phyloP scores from a whole-genome alignment of 345 rosid genomes.

The Rhodamnia rubescens region DNA sequence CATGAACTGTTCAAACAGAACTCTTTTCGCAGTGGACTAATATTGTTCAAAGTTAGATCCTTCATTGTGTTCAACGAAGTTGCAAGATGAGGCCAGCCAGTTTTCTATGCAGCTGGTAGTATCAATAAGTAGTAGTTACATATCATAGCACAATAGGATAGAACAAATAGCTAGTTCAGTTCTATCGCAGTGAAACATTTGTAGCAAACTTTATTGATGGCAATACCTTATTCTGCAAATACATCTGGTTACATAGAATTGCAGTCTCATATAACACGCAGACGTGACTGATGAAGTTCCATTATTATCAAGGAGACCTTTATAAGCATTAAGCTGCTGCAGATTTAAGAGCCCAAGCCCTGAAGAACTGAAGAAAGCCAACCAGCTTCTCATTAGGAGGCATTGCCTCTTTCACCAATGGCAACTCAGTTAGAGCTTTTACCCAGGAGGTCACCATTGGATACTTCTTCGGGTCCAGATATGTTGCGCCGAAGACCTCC shows the following conservation, averaged over 20 bases:
- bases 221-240: not conserved
- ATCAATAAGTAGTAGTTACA: not conserved
- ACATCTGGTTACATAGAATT: not conserved
- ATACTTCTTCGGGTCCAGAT: constrained; percentile 18
- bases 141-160: too few species aligned
- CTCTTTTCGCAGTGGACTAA: not conserved
- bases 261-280: not conserved
- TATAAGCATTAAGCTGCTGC: not conserved
- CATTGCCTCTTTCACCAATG: constrained; percentile 10
- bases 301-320: not conserved
- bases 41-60: not conserved
- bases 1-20: not conserved
- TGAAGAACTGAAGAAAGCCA: constrained; percentile 9
- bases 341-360: not conserved
- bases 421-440: constrained; percentile 7
- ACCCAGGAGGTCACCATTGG: constrained; percentile 28
- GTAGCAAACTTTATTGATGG: too few species aligned
- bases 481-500: constrained; percentile 16
- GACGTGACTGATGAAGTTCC: not conserved
- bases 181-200: too few species aligned
- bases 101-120: not conserved
- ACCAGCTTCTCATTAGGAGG: constrained; percentile 23
- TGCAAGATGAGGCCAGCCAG: not conserved
- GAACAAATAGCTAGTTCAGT: too few species aligned
- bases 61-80: not conserved